Conservation (phyloP, 805 yeast species). For the Nakazawaea populi region DNA sequence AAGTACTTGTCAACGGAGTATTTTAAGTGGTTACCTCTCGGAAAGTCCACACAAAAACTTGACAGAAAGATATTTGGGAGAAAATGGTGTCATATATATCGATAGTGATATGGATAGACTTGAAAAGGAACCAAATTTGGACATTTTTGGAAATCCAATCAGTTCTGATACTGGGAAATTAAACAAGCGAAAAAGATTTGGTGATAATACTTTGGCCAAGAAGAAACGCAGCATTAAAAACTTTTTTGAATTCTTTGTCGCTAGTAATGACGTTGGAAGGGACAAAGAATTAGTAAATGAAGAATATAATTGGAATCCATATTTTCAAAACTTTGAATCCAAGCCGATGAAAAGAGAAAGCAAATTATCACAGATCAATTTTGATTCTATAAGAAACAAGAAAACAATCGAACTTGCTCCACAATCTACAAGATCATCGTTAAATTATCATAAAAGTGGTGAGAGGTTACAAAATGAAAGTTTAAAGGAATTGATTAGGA, state of each 20-base stretch:
- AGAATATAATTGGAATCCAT: slow-evolving; percentile 2
- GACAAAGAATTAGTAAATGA: neutral
- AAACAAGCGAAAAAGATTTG: neutral
- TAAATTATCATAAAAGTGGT: neutral
- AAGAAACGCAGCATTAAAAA: neutral
- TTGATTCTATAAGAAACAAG: neutral
- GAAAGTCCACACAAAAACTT: neutral
- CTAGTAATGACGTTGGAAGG: neutral
- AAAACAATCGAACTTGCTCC: neutral
- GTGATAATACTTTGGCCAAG: neutral
- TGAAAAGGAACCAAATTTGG: neutral
- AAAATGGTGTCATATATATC: neutral
- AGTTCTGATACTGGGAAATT: neutral
- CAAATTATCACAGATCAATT: neutral
- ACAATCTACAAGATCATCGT: neutral
- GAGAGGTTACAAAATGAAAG: neutral
- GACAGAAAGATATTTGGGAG: slow-evolving; percentile 4
- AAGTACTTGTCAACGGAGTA: neutral
- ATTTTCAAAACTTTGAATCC: neutral
- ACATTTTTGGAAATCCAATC: neutral
- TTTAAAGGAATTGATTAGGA: neutral
- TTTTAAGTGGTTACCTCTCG: neutral
- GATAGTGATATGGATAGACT: neutral
- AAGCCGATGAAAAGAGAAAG: neutral
- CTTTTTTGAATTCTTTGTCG: neutral